Base-by-base conservation (phyloP, 208 protist genomes). In the Wallacemonas sp. region DNA sequence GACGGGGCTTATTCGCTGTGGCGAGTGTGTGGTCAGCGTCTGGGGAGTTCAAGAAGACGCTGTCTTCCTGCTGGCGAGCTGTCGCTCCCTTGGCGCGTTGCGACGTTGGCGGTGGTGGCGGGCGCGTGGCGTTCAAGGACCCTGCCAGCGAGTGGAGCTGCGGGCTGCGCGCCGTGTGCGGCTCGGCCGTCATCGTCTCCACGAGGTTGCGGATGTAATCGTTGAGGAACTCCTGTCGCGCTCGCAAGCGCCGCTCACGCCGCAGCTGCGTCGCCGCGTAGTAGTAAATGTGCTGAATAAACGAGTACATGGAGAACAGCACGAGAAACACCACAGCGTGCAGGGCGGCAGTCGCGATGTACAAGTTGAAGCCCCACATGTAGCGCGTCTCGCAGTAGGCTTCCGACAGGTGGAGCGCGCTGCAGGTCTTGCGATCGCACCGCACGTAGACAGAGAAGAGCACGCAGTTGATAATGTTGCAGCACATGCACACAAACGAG, bases 231-330 rank as follows among this genome's bases (percentile, higher is more conserved):
- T 69, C 33, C 17, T 70, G 32, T 5, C 24, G 48, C 16, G 55
- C 54, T 0, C 57, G 38, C 0, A 65, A 69, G 14, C 46, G 44
- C 12, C 78, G 74, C 61, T 65, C 82, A 26, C 33, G 29, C 3
- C 56, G 65, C 17, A 88, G 71, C 44, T 81, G 69, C 26, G 65
- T 27, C 0, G 41, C 38, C 17, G 75, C 68, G 4, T 57, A 65
- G 30, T 44, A 54, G 26, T 78, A 73, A 9, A 92, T 74, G 33
- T 66, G 73, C 29, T 77, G 48, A 9, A 85, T 77, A 52, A 81
- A 91, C 41, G 73, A 80, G 58, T 74, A 68, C 66, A 92, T 80
- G 55, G 70, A 87, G 34, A 92, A 24, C n/a, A 69, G 55, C n/a
- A 85, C 54, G 38, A 88, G 33, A 32, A 73, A 61, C 19, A 64